Evolutionary conservation across 2,329 filamentous ascomycete genomes (phyloP), one percentile per base, ranked within the genome.

Genomic region (Colletotrichum cordylinicola): DNA sequence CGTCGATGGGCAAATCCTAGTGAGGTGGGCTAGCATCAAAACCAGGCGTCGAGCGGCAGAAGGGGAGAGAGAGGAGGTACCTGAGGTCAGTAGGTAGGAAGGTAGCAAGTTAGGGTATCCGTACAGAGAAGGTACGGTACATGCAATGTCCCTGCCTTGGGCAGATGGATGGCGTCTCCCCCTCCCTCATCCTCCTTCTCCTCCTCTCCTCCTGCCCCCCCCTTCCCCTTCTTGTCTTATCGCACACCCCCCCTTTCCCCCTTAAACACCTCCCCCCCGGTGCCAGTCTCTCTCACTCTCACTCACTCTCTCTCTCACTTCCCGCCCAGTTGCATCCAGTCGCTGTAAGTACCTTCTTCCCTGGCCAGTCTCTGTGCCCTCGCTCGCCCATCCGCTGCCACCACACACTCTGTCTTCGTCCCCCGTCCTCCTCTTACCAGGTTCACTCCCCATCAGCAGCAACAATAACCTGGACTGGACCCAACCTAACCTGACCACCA

Each of bases 381-480:
- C 67, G 68, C 72, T 72, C 67, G 48, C 72, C 64, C 75, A 69
- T 55, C 76, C 62, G 61, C 76, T 77, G 71, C 76, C 74, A 64
- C 35, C 70, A 48, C 39, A n/a, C 39, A 43, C 39, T 43, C 39
- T 43, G 39, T 18, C 39, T 43, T 43, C 39, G 39, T 43, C 39
- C 18, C 37, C 39, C 39, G 39, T 43, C 39, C 39, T 43, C 39
- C 39, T 43, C 39, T 43, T 43, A 43, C 39, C 39, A 43, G 39
- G 39, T 43, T 43, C 39, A 43, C 39, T 43, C 39, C 39, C 39
- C 39, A 43, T 43, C 39, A 43, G 39, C 39, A 43, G 39, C 39
- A 43, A 43, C 39, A 43, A 43, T 18, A 43, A 43, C 39, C 18
- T 43, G 39, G 29, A 58, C 55, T 29, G 24, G 55, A 29, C 55